A percentile compares a stretch with the other conserved stretches of the same genome.
These are phyloP conservation scores for Mucor racemosus DNA, from an alignment of 371 early-diverging fungal species.

Conservation along the genomic window DNA sequence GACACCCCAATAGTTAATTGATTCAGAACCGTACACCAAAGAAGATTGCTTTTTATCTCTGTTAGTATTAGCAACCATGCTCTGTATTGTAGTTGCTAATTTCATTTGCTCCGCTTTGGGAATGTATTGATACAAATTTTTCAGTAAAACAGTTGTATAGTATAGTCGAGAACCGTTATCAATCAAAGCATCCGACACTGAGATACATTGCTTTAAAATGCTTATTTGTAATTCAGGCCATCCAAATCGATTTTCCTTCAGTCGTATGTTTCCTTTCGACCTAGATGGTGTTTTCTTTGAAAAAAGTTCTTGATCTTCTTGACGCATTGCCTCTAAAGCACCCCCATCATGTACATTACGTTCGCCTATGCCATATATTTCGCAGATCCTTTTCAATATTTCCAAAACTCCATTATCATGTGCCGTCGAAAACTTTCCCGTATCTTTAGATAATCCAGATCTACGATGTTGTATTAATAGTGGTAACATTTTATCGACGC, in stretches of 20 bases:
- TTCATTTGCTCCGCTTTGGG: constrained; percentile 73
- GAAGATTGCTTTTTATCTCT: constrained; percentile 9
- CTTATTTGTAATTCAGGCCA: constrained; percentile 84
- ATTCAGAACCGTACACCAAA: not conserved
- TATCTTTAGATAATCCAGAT: constrained; percentile 15
- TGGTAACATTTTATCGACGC: constrained; percentile 65
- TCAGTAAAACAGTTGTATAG: constrained; percentile 70
- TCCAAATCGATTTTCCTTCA: constrained; percentile 48
- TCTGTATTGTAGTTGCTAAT: constrained; percentile 64
- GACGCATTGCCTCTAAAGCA: constrained; percentile 17
- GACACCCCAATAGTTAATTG: constrained; percentile 57
- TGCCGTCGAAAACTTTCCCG: constrained; percentile 1
- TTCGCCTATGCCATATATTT: constrained; percentile 71
- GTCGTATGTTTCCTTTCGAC: not conserved
- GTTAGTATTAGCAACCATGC: constrained; percentile 57
- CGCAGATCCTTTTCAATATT: constrained; percentile 69
- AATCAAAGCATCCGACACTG: constrained; percentile 68
- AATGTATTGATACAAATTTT: constrained; percentile 70
- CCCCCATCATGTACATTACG: constrained; percentile 36
- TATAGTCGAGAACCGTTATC: constrained; percentile 71
- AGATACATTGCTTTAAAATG: constrained; percentile 75
- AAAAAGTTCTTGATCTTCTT: constrained; percentile 2
- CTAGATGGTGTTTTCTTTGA: not conserved
- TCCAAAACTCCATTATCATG: constrained; percentile 67
- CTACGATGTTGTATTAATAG: constrained; percentile 58